Evolutionary conservation across 129 eudicot genomes (phyloP).

Genomic region (Cynara cardunculus): DNA sequence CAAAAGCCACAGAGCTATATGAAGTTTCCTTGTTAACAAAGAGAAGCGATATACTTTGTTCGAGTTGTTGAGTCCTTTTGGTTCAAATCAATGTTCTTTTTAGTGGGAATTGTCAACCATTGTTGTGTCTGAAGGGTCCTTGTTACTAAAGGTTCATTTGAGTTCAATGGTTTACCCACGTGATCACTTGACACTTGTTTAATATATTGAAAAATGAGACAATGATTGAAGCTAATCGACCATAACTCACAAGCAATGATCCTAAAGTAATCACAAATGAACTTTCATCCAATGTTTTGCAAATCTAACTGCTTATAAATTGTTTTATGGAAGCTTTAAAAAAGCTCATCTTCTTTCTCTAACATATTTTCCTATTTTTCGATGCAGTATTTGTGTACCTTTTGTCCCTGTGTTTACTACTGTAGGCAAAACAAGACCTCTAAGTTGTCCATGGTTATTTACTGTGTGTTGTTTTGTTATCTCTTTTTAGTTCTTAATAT

Average conservation of each 20-base stretch:
- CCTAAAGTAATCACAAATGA: too few species aligned
- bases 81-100: neutral
- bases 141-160: neutral
- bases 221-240: neutral
- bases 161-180: neutral
- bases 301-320: too few species aligned
- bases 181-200: neutral
- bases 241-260: neutral
- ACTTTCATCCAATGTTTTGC: too few species aligned
- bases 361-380: too few species aligned
- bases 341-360: too few species aligned
- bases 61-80: neutral
- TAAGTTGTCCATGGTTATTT: too few species aligned
- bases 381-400: too few species aligned
- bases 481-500: too few species aligned
- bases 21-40: neutral
- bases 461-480: too few species aligned
- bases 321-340: too few species aligned
- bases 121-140: neutral
- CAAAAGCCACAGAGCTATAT: neutral
- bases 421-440: too few species aligned
- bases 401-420: too few species aligned
- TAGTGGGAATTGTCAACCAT: neutral
- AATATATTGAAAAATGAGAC: neutral
- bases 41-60: neutral